These are phyloP conservation scores for Oenanthe sinensis DNA, from an alignment of 129 eudicot species.

Conservation along the genomic window DNA sequence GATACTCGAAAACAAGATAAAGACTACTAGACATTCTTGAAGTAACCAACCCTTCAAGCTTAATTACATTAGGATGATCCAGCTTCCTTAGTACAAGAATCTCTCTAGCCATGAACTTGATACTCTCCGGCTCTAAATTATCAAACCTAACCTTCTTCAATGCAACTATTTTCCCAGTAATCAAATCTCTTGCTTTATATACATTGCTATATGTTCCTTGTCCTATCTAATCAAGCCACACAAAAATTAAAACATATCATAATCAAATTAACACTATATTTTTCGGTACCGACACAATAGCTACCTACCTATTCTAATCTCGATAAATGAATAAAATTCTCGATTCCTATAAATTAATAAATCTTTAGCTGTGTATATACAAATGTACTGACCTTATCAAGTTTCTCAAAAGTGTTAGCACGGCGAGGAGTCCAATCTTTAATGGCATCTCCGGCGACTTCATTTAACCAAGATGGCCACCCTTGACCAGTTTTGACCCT, in stretches of 20 bases:
- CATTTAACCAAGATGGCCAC: constrained; percentile 78
- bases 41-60: constrained; percentile 85
- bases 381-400: constrained; percentile 49
- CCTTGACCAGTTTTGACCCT: constrained; percentile 33
- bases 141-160: constrained; percentile 89
- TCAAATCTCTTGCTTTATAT: constrained; percentile 85
- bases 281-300: not conserved
- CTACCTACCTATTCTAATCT: not conserved
- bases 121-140: constrained; percentile 78
- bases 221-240: constrained; percentile 55
- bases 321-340: not conserved
- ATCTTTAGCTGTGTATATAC: not conserved
- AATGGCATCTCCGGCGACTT: constrained; percentile 65
- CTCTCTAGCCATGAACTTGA: constrained; percentile 90
- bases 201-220: constrained; percentile 97
- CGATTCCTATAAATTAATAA: not conserved
- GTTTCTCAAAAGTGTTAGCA: constrained; percentile 71
- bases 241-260: not conserved
- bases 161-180: constrained; percentile 84
- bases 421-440: constrained; percentile 79
- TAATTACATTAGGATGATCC: constrained; percentile 83
- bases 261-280: not conserved
- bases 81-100: constrained; percentile 66
- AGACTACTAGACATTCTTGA: constrained; percentile 87
- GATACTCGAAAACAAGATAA: constrained; percentile 74